Base-by-base conservation (phyloP, 805 yeast genomes). In the Saccharomycopsis amapae region DNA sequence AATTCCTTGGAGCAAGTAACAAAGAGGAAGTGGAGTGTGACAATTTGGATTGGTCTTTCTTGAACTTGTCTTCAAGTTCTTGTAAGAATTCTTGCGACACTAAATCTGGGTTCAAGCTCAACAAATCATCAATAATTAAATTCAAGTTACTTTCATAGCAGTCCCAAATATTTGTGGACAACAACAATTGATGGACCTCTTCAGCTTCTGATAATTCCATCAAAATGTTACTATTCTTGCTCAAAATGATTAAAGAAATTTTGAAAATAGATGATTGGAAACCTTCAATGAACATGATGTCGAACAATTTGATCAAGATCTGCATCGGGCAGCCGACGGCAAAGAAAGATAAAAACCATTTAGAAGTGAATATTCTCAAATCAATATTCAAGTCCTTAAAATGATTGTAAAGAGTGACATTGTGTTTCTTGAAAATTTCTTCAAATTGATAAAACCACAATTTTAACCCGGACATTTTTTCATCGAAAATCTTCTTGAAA, bases 281-380 rank as follows among this genome's bases (percentile, higher is more conserved):
- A 23, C 66, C 85, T 74, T 68, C 81, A 60, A 64, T 69, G 52
- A 61, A 68, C 59, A 65, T 73, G 56, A 63, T 64, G 63, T 67
- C 83, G 70, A 68, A 78, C 61, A 59, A 67, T 58, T 63, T 73
- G 52, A 66, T 72, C 56, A 62, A 68, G 66, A 63, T 76, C 54
- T 47, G 67, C 59, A 63, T 69, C 1, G 85, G 85, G n/a, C 79
- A 68, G 35, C 80, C 79, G 26, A 76, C 75, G 1, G 81, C 75
- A 52, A 69, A 71, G 50, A 78, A 72, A 1, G 81, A 73, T 40
- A 79, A 58, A 68, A 81, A 78, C 85, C 85, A 79, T 56, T 79
- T 84, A 41, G 72, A 71, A n/a, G 78, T 66, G 58, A 69, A 77
- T 39, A 63, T 72, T 49, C 65, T 70, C 54, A 64, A 62, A 55